phyloP scores from a whole-genome alignment of 495 filamentous ascomycete species.

The Aspergillus sclerotioniger region DNA sequence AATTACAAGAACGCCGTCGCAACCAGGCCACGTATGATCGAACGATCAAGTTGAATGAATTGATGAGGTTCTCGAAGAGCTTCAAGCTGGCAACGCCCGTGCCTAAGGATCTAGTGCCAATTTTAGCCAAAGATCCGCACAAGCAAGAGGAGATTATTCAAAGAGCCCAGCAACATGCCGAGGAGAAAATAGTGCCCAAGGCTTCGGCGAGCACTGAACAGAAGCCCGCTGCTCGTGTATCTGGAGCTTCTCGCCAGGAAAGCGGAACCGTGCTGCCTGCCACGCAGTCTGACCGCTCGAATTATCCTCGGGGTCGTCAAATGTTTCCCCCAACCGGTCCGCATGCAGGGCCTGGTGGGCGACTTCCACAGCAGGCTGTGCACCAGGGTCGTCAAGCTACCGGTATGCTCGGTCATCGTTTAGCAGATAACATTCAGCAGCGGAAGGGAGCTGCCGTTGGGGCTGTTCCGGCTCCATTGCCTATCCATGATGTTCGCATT shows the following conservation, averaged over 20 bases:
- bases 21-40: conserved; percentile 69
- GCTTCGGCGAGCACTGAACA: conserved; percentile 34
- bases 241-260: conserved; percentile 30
- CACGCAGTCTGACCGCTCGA: conserved; percentile 44
- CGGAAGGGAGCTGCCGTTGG: conserved; percentile 49
- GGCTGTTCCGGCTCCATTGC: conserved; percentile 52
- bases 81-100: conserved; percentile 94
- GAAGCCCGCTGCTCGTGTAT: conserved; percentile 31
- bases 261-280: conserved; percentile 32
- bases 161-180: conserved; percentile 67
- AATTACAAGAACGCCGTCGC: conserved; percentile 68
- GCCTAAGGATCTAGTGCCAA: conserved; percentile 86
- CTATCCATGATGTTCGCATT: conserved; percentile 50
- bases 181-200: conserved; percentile 54
- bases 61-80: conserved; percentile 89
- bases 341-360: conserved; percentile 34
- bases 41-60: conserved; percentile 83
- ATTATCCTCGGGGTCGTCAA: conserved; percentile 41
- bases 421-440: conserved; percentile 55
- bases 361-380: conserved; percentile 40
- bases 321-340: conserved; percentile 48
- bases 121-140: conserved; percentile 88
- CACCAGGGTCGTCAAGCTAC: conserved; percentile 43
- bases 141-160: conserved; percentile 93
- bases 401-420: conserved; percentile 52